Percentiles rank a stretch among this genome's conserved stretches.
Conservation (phyloP, 2,329 filamentous ascomycete species). For the Hypocreales sp. region DNA sequence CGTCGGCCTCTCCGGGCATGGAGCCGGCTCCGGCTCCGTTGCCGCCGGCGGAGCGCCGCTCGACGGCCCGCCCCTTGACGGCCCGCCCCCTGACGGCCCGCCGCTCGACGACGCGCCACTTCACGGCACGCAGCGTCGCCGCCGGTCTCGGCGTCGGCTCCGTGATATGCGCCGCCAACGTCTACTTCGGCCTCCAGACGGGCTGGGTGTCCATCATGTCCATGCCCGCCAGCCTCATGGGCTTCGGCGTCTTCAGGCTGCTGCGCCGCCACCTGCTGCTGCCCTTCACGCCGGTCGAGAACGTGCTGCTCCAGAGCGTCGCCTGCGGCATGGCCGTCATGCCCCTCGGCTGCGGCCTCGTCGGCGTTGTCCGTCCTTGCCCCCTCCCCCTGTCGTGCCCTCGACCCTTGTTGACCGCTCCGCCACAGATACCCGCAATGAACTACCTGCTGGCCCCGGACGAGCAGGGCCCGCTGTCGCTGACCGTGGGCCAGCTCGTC, state of each 20-base stretch:
- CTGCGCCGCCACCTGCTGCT: slow-evolving; percentile 56
- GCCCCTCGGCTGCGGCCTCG: slow-evolving; percentile 89
- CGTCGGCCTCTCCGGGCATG: no score
- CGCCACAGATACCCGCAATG: slow-evolving; percentile 58
- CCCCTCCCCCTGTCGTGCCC: neutral
- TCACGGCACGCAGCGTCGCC: slow-evolving; percentile 66
- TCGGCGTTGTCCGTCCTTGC: slow-evolving; percentile 52
- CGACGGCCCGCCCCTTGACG: no score
- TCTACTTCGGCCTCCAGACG: slow-evolving; percentile 96
- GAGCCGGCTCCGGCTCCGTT: no score
- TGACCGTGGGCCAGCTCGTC: slow-evolving; percentile 64
- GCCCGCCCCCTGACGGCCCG: no score
- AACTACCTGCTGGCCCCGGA: slow-evolving; percentile 66
- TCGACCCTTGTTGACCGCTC: slow-evolving; percentile 2
- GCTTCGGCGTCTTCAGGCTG: slow-evolving; percentile 83
- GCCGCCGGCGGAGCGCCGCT: no score
- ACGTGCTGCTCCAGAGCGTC: slow-evolving; percentile 91
- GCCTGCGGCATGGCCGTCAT: slow-evolving; percentile 93
- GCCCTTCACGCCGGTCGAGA: slow-evolving; percentile 89
- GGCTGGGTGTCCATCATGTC: slow-evolving; percentile 68
- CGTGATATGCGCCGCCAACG: slow-evolving; percentile 91
- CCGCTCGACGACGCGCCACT: no score
- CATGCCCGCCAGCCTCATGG: slow-evolving; percentile 88
- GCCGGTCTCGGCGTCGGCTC: slow-evolving; percentile 76
- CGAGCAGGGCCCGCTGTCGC: slow-evolving; percentile 61